Conservation (phyloP, 768 basidiomycete species). For the Leucocoprinus birnbaumii region DNA sequence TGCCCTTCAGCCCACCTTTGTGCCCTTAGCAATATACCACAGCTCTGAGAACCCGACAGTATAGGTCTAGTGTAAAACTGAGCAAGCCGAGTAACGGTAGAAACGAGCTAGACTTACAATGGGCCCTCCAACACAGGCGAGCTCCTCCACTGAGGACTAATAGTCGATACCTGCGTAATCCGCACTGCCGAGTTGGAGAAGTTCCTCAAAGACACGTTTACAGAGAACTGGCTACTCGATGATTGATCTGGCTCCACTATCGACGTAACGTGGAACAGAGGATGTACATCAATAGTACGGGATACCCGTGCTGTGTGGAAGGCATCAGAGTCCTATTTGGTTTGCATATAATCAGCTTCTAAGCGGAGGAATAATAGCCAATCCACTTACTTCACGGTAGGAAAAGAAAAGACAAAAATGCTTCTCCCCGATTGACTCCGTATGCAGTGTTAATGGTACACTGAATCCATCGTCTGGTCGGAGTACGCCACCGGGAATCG, state of each 20-base stretch:
- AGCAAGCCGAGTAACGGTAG: conserved; percentile 8
- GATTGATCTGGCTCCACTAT: conserved; percentile 49
- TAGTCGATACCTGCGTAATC: conserved; percentile 55
- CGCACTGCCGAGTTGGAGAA: conserved; percentile 36
- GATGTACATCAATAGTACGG: conserved; percentile 56
- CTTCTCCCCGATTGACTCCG: conserved; percentile 9
- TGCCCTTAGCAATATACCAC: conserved; percentile 8
- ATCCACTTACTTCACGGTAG: conserved; percentile 55
- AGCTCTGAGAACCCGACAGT: conserved; percentile 12
- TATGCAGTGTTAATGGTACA: conserved; percentile 12
- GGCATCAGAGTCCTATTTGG: conserved; percentile 45
- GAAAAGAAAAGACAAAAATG: conserved; percentile 20
- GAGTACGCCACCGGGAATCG: conserved; percentile 2
- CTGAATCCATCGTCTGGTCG: conserved; percentile 8
- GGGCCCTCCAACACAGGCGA: conserved; percentile 29
- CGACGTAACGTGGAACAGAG: conserved; percentile 53
- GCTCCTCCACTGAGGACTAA: conserved; percentile 73
- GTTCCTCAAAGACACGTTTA: conserved; percentile 60
- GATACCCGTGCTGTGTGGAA: conserved; percentile 59
- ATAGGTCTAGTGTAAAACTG: conserved; percentile 5
- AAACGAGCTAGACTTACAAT: conserved; percentile 39
- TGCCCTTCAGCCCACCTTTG: conserved; percentile 16
- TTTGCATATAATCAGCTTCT: conserved; percentile 17
- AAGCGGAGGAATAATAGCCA: not conserved
- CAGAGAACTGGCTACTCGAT: conserved; percentile 43